A percentile compares a stretch with the other conserved stretches of the same genome.
Conservation (phyloP, 148 eudicot species). For the Chenopodium suecicum region DNA sequence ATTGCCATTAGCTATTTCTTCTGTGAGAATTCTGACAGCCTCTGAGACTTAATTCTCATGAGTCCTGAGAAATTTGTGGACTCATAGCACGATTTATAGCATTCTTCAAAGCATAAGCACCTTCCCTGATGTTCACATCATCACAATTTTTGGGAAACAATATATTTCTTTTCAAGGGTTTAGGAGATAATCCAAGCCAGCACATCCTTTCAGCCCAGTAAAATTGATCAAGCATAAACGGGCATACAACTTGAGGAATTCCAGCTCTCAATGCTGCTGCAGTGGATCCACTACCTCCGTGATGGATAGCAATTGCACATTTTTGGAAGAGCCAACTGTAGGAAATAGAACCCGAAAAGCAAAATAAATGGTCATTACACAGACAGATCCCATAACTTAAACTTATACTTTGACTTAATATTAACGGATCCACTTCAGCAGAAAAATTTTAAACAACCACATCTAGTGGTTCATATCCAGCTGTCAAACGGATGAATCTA, state of each 20-base stretch:
- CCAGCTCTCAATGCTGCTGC: conserved; percentile 95
- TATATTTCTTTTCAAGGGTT: conserved; percentile 56
- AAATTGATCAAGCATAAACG: conserved; percentile 88
- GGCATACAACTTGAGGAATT: conserved; percentile 83
- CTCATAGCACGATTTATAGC: conserved; percentile 60
- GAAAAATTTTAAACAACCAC: conserved; percentile 44
- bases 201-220: conserved; percentile 98
- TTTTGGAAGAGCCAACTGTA: conserved; percentile 82
- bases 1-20: conserved; percentile 33
- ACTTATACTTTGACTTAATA: conserved; percentile 33
- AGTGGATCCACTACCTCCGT: conserved; percentile 97
- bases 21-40: conserved; percentile 53
- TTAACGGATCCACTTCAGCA: conserved; percentile 35
- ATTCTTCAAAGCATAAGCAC: conserved; percentile 44
- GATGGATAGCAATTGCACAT: conserved; percentile 84
- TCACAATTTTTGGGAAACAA: conserved; percentile 60
- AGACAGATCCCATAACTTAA: conserved; percentile 43
- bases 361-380: conserved; percentile 59
- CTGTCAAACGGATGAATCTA: conserved; percentile 69
- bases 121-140: conserved; percentile 45
- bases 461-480: conserved; percentile 76
- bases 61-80: conserved; percentile 41
- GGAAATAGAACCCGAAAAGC: conserved; percentile 74
- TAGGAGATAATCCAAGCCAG: conserved; percentile 94
- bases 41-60: conserved; percentile 59